Percentiles rank a stretch among this genome's conserved stretches.
Conservation (phyloP, 2,329 filamentous ascomycete species). For the Aureobasidium pullulans region DNA sequence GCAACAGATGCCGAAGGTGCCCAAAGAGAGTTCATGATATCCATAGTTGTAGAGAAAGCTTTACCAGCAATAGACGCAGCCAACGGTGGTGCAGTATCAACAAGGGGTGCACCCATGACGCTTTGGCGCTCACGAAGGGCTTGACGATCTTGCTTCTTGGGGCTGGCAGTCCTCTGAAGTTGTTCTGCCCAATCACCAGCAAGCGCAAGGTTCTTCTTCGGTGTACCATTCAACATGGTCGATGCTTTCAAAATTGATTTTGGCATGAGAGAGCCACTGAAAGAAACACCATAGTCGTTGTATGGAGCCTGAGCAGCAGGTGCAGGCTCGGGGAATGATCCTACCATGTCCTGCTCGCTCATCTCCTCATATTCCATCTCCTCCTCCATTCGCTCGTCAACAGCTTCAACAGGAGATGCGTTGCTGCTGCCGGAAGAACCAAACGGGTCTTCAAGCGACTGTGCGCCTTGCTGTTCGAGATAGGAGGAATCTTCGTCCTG, state of each 20-base stretch:
- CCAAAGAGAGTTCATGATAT: constrained; percentile 92
- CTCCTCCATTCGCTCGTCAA: constrained; percentile 25
- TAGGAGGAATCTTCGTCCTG: constrained; percentile 44
- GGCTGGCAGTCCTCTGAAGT: constrained; percentile 87
- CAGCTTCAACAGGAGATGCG: constrained; percentile 3
- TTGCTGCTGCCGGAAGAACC: constrained; percentile 11
- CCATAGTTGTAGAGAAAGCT: constrained; percentile 80
- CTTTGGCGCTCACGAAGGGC: constrained; percentile 61
- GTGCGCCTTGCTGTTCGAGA: constrained; percentile 9
- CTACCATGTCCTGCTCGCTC: constrained; percentile 65
- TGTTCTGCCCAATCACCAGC: constrained; percentile 91
- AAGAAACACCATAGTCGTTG: constrained; percentile 22
- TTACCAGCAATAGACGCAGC: constrained; percentile 28
- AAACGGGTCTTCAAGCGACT: constrained; percentile 16
- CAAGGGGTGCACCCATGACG: constrained; percentile 36
- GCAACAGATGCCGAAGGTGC: constrained; percentile 57
- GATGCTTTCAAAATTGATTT: constrained; percentile 44
- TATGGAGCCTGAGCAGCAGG: constrained; percentile 38
- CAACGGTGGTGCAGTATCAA: constrained; percentile 22
- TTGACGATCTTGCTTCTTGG: constrained; percentile 80
- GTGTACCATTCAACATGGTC: constrained; percentile 38
- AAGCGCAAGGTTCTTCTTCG: constrained; percentile 47
- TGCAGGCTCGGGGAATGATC: constrained; percentile 71
- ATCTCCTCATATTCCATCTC: constrained; percentile 58
- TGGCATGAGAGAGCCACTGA: constrained; percentile 29